Conservation (phyloP, 768 basidiomycete species). For the Phylloporus scabripes region DNA sequence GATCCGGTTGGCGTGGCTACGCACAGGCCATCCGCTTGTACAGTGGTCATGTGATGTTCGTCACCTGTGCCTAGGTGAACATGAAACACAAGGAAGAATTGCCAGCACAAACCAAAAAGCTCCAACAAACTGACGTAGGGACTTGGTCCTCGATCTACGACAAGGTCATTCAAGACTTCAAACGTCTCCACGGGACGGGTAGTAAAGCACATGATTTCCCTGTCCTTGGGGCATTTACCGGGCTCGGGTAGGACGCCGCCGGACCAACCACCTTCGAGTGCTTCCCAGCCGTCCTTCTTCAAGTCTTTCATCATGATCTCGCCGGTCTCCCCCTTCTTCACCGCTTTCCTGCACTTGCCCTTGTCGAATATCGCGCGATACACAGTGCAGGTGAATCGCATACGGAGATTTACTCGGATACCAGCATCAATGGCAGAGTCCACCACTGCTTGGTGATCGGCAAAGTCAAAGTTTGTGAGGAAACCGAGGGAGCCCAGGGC, state of each 20-base stretch:
- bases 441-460: slow-evolving; percentile 79
- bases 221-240: slow-evolving; percentile 65
- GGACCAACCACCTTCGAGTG: slow-evolving; percentile 76
- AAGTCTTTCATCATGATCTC: slow-evolving; percentile 96
- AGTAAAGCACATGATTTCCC: slow-evolving; percentile 97
- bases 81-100: neutral
- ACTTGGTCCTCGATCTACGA: slow-evolving; percentile 96
- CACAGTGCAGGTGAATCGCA: slow-evolving; percentile 99
- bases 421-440: slow-evolving; percentile 85
- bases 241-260: slow-evolving; percentile 40
- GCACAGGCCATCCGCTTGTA: slow-evolving; percentile 94
- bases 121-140: slow-evolving; percentile 96
- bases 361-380: slow-evolving; percentile 85
- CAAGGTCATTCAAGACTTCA: slow-evolving; percentile 93
- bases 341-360: slow-evolving; percentile 65
- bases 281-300: slow-evolving; percentile 92
- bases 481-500: slow-evolving; percentile 97
- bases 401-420: slow-evolving; percentile 94
- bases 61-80: slow-evolving; percentile 57
- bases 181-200: slow-evolving; percentile 94
- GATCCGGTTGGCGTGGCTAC: slow-evolving; percentile 97
- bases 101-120: slow-evolving; percentile 72
- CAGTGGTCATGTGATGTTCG: slow-evolving; percentile 98
- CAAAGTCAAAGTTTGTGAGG: slow-evolving; percentile 94
- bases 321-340: slow-evolving; percentile 90